Conservation (phyloP, 306 rosid genomes). For the Pyrus communis region DNA sequence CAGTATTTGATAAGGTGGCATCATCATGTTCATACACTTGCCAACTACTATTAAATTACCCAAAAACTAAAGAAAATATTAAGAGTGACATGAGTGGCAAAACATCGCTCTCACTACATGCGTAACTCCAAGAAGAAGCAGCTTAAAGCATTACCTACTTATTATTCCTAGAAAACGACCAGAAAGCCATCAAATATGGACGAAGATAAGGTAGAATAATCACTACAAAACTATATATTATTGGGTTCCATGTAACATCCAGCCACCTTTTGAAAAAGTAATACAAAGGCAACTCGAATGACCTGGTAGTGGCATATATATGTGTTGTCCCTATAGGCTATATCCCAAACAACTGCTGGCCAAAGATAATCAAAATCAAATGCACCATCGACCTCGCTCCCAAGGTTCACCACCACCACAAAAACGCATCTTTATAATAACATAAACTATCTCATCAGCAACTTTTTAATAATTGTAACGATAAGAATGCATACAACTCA, state of each 20-base stretch:
- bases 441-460: neutral
- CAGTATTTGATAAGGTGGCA: neutral
- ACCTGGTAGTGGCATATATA: neutral
- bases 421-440: neutral
- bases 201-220: conserved; percentile 28
- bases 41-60: neutral
- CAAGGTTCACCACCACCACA: conserved; percentile 28
- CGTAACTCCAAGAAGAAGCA: conserved; percentile 8
- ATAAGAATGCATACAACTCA: neutral
- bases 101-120: neutral
- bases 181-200: conserved; percentile 8
- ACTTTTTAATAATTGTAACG: conserved; percentile 11
- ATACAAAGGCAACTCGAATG: conserved; percentile 24
- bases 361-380: neutral
- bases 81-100: neutral
- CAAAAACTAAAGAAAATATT: neutral
- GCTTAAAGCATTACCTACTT: conserved; percentile 9
- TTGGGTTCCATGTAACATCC: neutral
- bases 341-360: conserved; percentile 3
- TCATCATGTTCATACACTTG: neutral
- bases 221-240: neutral
- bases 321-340: neutral
- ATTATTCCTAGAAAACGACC: conserved; percentile 9
- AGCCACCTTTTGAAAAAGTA: conserved; percentile 3
- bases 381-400: neutral